A percentile compares a stretch with the other conserved stretches of the same genome.
phyloP scores from a whole-genome alignment of 2,329 filamentous ascomycete species.

The Didymella segeticola region DNA sequence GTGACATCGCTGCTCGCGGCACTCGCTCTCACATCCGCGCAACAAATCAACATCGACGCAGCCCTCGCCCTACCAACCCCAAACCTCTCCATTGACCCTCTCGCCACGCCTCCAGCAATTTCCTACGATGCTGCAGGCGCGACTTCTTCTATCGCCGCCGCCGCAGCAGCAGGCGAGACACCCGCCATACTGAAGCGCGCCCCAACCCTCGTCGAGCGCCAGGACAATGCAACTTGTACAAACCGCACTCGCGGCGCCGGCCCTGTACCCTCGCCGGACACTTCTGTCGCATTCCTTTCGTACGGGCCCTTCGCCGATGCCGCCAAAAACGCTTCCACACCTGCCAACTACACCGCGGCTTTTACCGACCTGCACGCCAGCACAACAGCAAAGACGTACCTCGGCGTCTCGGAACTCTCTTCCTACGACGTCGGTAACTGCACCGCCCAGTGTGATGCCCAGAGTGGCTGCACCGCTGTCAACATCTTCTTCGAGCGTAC shows the following conservation, averaged over 20 bases:
- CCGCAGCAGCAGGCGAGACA: conserved; percentile 9
- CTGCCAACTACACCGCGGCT: conserved; percentile 30
- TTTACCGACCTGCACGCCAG: conserved; percentile 38
- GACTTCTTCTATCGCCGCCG: conserved; percentile 12
- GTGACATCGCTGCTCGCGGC: conserved; percentile 10
- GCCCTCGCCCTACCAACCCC: conserved; percentile 4
- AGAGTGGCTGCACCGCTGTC: conserved; percentile 25
- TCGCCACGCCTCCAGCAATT: conserved; percentile 3
- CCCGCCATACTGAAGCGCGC: conserved; percentile 2
- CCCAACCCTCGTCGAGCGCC: neutral
- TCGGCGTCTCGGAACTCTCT: conserved; percentile 29
- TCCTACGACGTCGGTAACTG: conserved; percentile 37
- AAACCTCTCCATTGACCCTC: conserved; percentile 12
- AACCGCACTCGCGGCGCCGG: conserved; percentile 15
- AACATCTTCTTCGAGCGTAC: conserved; percentile 36
- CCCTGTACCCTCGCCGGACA: conserved; percentile 18
- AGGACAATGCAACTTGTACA: conserved; percentile 18
- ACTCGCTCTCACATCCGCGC: conserved; percentile 10
- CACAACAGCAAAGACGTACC: conserved; percentile 24
- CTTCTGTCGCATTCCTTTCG: conserved; percentile 24
- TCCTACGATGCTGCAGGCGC: conserved; percentile 3
- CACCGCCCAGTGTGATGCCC: conserved; percentile 27
- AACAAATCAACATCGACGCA: conserved; percentile 19
- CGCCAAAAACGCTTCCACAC: conserved; percentile 31
- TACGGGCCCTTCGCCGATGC: conserved; percentile 14